phyloP scores from a whole-genome alignment of 352 stramenopile species.

The Pythium pyrilobum region DNA sequence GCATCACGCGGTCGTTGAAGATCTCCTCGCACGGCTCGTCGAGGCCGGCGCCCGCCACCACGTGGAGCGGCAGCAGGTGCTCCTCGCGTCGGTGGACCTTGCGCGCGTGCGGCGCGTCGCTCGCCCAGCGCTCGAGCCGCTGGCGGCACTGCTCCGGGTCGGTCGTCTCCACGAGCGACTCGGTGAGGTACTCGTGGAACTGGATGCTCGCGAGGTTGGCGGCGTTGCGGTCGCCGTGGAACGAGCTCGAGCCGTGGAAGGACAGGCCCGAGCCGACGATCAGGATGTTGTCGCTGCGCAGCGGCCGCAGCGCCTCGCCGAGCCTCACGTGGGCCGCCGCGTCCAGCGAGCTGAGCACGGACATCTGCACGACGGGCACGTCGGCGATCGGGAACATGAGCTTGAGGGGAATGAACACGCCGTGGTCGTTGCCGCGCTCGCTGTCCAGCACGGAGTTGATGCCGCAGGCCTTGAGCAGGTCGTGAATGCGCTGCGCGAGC shows the following conservation, averaged over 20 bases:
- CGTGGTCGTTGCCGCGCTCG: constrained; percentile 86
- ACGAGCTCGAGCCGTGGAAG: constrained; percentile 11
- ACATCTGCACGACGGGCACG: constrained; percentile 84
- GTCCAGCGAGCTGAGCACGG: constrained; percentile 56
- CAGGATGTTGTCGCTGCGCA: constrained; percentile 72
- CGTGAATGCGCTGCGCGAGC: constrained; percentile 64
- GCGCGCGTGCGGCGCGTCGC: constrained; percentile 26
- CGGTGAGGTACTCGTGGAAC: constrained; percentile 16
- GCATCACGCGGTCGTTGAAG: constrained; percentile 15
- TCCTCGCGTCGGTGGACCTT: constrained; percentile 38
- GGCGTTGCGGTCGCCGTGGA: constrained; percentile 1
- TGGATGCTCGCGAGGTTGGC: constrained; percentile 4
- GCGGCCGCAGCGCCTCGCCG: constrained; percentile 45
- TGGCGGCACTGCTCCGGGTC: constrained; percentile 12
- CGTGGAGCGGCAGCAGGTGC: constrained; percentile 53
- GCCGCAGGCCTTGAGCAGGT: constrained; percentile 39
- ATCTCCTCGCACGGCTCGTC: constrained; percentile 33
- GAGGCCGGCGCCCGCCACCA: constrained; percentile 47
- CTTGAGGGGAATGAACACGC: constrained; percentile 90
- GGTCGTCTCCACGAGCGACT: constrained; percentile 7
- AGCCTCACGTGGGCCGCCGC: constrained; percentile 55
- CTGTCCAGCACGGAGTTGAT: constrained; percentile 46
- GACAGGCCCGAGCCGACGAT: constrained; percentile 75
- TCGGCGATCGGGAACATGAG: constrained; percentile 84
- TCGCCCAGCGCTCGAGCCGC: constrained; percentile 33